These are phyloP conservation scores for Diaporthe helianthi DNA, from an alignment of 2,329 filamentous ascomycete species.

Conservation along the genomic window DNA sequence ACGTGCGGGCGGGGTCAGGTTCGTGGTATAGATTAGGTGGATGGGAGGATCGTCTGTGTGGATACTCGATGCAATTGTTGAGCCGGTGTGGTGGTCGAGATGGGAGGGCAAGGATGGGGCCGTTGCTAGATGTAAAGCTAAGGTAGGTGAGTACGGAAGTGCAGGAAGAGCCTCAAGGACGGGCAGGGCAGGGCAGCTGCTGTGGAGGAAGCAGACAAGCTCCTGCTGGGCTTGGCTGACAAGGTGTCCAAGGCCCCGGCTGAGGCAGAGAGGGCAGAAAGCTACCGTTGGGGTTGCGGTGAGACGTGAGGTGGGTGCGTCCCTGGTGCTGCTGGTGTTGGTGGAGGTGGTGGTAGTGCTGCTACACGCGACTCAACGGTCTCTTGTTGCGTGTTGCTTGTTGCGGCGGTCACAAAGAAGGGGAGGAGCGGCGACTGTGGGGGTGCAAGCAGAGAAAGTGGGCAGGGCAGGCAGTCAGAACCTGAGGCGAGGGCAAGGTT, in stretches of 20 bases:
- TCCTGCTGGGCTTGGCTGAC: conserved; percentile 32
- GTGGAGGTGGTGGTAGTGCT: not conserved
- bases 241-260: conserved; percentile 17
- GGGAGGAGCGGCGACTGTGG: conserved; percentile 27
- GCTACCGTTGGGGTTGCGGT: conserved; percentile 18
- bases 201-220: conserved; percentile 32
- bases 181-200: conserved; percentile 12
- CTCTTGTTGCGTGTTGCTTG: conserved; percentile 23
- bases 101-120: conserved; percentile 27
- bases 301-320: conserved; percentile 16
- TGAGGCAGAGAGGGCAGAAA: conserved; percentile 7
- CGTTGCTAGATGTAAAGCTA: conserved; percentile 29
- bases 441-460: conserved; percentile 1
- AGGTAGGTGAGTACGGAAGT: conserved; percentile 29
- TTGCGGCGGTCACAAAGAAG: conserved; percentile 21
- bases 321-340: conserved; percentile 4
- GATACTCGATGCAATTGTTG: conserved; percentile 25
- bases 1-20: conserved; percentile 14
- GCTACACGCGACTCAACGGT: conserved; percentile 29
- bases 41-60: conserved; percentile 14
- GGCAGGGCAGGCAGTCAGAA: conserved; percentile 1
- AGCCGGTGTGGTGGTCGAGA: conserved; percentile 27
- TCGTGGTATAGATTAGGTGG: conserved; percentile 24
- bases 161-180: conserved; percentile 29
- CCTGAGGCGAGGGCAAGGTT: not conserved